These are phyloP conservation scores for Leptodermis oblonga DNA, from an alignment of 257 asterid genomes.

Conservation along the genomic window DNA sequence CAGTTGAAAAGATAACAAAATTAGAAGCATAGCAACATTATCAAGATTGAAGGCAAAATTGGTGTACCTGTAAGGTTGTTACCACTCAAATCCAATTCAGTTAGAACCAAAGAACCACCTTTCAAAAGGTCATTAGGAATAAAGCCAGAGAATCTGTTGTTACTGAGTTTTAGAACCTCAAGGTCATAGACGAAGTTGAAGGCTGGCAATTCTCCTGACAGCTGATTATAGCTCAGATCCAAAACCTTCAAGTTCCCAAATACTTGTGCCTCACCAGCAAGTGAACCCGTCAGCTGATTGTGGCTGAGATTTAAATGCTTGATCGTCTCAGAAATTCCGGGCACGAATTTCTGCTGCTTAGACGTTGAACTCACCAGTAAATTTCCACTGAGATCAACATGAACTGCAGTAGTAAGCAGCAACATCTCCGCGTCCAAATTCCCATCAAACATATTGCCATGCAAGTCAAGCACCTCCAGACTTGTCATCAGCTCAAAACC, in stretches of 20 bases:
- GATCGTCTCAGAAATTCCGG: constrained; percentile 54
- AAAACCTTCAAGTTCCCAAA: constrained; percentile 70
- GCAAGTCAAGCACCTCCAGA: constrained; percentile 76
- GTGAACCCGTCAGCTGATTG: constrained; percentile 66
- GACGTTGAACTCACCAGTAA: constrained; percentile 46
- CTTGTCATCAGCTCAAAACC: constrained; percentile 72
- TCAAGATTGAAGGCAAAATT: too few species aligned
- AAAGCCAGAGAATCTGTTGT: constrained; percentile 65
- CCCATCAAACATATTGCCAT: constrained; percentile 83
- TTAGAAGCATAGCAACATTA: too few species aligned
- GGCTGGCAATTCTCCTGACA: constrained; percentile 84
- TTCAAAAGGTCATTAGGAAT: constrained; percentile 78
- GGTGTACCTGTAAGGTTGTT: constrained; percentile 77
- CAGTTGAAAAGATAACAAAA: neutral
- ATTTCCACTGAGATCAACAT: constrained; percentile 83
- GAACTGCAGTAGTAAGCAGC: constrained; percentile 61
- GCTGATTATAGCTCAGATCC: constrained; percentile 92
- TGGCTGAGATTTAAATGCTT: constrained; percentile 74
- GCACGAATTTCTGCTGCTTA: constrained; percentile 40
- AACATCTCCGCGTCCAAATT: constrained; percentile 57
- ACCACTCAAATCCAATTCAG: constrained; percentile 81
- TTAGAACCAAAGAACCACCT: constrained; percentile 74
- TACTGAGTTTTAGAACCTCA: constrained; percentile 70
- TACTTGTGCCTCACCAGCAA: constrained; percentile 55
- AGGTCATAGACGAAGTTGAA: constrained; percentile 85